Conservation (phyloP, 768 basidiomycete species). For the Sistotremastrum suecicum region DNA sequence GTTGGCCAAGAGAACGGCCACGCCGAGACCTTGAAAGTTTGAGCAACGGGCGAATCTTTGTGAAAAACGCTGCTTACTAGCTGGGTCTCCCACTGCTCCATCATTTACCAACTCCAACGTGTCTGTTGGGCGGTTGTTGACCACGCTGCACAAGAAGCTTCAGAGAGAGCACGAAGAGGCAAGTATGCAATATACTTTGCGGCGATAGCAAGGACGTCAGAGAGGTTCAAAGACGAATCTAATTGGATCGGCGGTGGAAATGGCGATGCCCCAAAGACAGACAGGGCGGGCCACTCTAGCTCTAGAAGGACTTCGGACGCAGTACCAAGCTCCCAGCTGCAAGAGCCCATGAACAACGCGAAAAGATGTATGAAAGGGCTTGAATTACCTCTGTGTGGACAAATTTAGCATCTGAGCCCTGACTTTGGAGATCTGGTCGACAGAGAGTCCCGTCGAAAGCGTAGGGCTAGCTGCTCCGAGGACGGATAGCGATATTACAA, state of each 20-base stretch:
- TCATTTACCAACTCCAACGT: conserved; percentile 29
- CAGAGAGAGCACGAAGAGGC: too few species aligned
- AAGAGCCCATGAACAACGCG: too few species aligned
- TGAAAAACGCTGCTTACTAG: conserved; percentile 20
- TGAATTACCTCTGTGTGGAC: too few species aligned
- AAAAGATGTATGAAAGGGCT: too few species aligned
- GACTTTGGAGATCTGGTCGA: too few species aligned
- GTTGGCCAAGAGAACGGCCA: conserved; percentile 50
- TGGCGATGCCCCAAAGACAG: conserved; percentile 28
- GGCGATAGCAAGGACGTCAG: conserved; percentile 38
- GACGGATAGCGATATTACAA: too few species aligned
- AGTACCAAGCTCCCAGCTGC: conserved; percentile 47
- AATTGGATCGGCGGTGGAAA: conserved; percentile 23
- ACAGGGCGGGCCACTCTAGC: conserved; percentile 25
- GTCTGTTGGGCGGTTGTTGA: conserved; percentile 33
- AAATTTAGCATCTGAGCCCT: too few species aligned
- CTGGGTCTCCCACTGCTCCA: conserved; percentile 61
- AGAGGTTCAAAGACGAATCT: conserved; percentile 5
- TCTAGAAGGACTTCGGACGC: conserved; percentile 38
- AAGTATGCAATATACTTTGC: conserved; percentile 1
- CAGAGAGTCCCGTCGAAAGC: too few species aligned
- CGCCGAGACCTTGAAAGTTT: conserved; percentile 28
- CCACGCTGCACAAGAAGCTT: conserved; percentile 15
- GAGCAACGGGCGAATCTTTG: too few species aligned
- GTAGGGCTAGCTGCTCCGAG: too few species aligned